Evolutionary conservation across 2,329 filamentous ascomycete species (phyloP), one percentile per base, ranked within the genome.

Genomic region (Dissoconium aciculare): DNA sequence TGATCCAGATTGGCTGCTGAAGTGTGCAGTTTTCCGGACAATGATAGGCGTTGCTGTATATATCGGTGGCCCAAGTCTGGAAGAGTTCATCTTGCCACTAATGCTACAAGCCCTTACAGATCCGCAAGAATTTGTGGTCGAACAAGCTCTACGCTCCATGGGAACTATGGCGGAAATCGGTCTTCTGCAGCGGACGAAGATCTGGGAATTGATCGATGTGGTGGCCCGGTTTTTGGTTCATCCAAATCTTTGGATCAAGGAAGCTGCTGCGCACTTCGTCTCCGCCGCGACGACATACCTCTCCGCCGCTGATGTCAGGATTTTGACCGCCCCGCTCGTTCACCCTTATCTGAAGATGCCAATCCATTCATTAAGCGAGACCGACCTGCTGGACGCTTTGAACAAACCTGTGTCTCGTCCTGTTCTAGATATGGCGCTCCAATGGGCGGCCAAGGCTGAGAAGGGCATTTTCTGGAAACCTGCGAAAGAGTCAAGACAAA

Each of bases 101-200:
- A 94, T 98, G 83, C 70, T 94, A 3, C 89, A 94, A 54, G 87
- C 89, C 5, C 63, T 98, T 45, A 83, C 84, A 1, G 89, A 98
- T 42, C 72, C 81, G 0, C 89, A 98, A 54, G 87, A 94, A 45
- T 87, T 82, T 50, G 89, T 98, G 2, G 77, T 98, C 9, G 84
- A 94, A 49, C 81, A 80, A 34, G 85, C 87, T 2, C 64, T 98
- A 16, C 74, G 89, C 42, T 89, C 87, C 0, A 64, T 98, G 28
- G 82, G 84, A 2, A 78, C 81, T 36, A 81, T 98, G 62, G 84
- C 87, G 5, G 76, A 79, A 32, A 64, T 98, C 12, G 91, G 89
- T 0, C 63, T 98, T 0, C 71, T 98, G 27, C 87, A 91, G 30
- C 71, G 83, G 46, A 67, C 75, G 4, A 87, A 81, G 36, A 77